Percentiles rank a stretch among this genome's conserved stretches.
These are phyloP conservation scores for Aquanectria penicillioides DNA, from an alignment of 2,329 filamentous ascomycete genomes.

Conservation along the genomic window DNA sequence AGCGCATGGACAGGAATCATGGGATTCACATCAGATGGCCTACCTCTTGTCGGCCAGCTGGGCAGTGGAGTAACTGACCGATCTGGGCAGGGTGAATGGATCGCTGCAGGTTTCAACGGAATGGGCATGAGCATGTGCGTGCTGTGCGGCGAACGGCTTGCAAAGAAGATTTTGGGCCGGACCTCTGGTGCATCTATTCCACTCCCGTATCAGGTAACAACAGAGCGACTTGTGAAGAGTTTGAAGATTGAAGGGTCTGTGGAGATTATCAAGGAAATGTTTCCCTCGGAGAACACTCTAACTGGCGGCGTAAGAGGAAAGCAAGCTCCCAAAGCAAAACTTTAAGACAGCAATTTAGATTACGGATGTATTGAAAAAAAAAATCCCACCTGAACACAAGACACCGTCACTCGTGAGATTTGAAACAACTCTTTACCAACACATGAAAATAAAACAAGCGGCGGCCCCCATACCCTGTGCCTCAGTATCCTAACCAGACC, in stretches of 20 bases:
- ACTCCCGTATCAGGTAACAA: background rate
- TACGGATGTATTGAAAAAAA: too few relatives aligned
- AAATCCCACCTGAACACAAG: too few relatives aligned
- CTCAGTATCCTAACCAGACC: too few relatives aligned
- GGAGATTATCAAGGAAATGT: background rate
- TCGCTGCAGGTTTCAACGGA: slow-evolving; percentile 57
- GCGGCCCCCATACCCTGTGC: too few relatives aligned
- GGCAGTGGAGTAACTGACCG: slow-evolving; percentile 39
- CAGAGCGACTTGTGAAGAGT: background rate
- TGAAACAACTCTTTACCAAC: too few relatives aligned
- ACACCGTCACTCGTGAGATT: too few relatives aligned
- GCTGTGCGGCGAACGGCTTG: slow-evolving; percentile 55
- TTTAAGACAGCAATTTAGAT: too few relatives aligned
- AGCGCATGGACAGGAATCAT: slow-evolving; percentile 58
- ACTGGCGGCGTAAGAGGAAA: too few relatives aligned
- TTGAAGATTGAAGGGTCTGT: background rate
- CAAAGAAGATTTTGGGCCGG: slow-evolving; percentile 32
- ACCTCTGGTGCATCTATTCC: slow-evolving; percentile 27
- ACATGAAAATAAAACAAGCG: too few relatives aligned
- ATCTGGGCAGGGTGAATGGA: slow-evolving; percentile 52
- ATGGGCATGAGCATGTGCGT: slow-evolving; percentile 62
- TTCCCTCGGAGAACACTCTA: too few relatives aligned
- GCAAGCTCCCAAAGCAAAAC: too few relatives aligned
- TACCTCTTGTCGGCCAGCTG: slow-evolving; percentile 58
- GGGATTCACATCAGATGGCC: slow-evolving; percentile 53